Percentiles rank a stretch among this genome's conserved stretches.
These are phyloP conservation scores for Pythium volutum DNA, from an alignment of 352 stramenopile genomes.

Conservation along the genomic window DNA sequence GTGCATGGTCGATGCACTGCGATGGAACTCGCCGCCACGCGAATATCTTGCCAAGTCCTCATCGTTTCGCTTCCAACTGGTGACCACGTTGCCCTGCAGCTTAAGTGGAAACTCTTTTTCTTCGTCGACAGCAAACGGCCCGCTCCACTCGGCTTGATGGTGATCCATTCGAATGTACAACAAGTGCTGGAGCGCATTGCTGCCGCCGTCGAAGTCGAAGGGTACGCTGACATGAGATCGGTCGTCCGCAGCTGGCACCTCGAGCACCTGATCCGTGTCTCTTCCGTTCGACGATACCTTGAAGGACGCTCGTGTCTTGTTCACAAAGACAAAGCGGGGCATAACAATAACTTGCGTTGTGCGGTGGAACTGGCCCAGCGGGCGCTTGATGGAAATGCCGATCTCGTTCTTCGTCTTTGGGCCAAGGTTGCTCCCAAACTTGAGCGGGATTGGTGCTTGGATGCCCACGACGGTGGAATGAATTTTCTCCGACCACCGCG, in stretches of 20 bases:
- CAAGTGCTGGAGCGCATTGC: slow-evolving; percentile 45
- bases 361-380: slow-evolving; percentile 82
- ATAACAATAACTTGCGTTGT: slow-evolving; percentile 86
- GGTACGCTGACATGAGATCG: slow-evolving; percentile 26
- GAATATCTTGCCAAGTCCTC: slow-evolving; percentile 31
- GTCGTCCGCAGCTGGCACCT: slow-evolving; percentile 36
- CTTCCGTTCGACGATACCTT: slow-evolving; percentile 69
- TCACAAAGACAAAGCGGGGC: slow-evolving; percentile 85
- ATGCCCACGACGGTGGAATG: slow-evolving; percentile 83
- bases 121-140: slow-evolving; percentile 73
- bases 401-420: slow-evolving; percentile 73
- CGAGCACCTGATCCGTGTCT: slow-evolving; percentile 60
- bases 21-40: slow-evolving; percentile 37
- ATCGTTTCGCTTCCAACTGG: slow-evolving; percentile 43
- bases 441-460: slow-evolving; percentile 74
- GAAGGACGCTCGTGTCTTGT: slow-evolving; percentile 74
- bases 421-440: slow-evolving; percentile 68
- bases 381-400: slow-evolving; percentile 83
- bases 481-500: slow-evolving; percentile 85
- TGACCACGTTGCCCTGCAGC: slow-evolving; percentile 53
- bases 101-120: slow-evolving; percentile 86
- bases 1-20: slow-evolving; percentile 49
- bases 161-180: slow-evolving; percentile 81
- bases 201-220: slow-evolving; percentile 72
- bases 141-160: slow-evolving; percentile 73